Percentiles rank a stretch among this genome's conserved stretches.
Conservation (phyloP, 1,139 yeast genomes). For the Wickerhamomyces sp. region DNA sequence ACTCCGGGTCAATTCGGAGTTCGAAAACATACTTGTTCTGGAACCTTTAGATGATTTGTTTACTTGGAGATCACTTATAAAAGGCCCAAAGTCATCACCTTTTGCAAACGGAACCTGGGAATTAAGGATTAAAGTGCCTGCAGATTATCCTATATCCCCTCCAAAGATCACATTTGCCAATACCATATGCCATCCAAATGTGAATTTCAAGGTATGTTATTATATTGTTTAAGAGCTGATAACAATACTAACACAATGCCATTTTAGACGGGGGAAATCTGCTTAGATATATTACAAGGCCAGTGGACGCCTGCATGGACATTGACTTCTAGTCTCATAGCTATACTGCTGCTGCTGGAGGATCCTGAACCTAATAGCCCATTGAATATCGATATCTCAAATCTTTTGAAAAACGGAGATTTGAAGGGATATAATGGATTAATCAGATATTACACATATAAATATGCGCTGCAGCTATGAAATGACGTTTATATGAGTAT, state of each 20-base stretch:
- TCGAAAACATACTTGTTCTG: conserved; percentile 36
- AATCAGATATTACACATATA: conserved; percentile 57
- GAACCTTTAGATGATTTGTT: conserved; percentile 46
- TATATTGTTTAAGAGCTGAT: background rate
- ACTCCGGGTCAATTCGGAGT: conserved; percentile 28
- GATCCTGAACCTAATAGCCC: conserved; percentile 89
- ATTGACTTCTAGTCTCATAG: conserved; percentile 61
- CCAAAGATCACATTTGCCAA: conserved; percentile 55
- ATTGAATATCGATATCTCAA: conserved; percentile 82
- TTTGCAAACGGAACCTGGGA: conserved; percentile 59
- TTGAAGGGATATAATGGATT: conserved; percentile 52
- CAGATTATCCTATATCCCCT: conserved; percentile 64
- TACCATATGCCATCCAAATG: conserved; percentile 72
- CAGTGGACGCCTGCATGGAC: conserved; percentile 94
- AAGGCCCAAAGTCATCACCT: conserved; percentile 53
- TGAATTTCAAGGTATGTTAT: conserved; percentile 41
- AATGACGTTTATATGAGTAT: no score
- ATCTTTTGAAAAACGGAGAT: conserved; percentile 59
- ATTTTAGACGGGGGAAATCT: conserved; percentile 68
- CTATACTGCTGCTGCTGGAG: conserved; percentile 62
- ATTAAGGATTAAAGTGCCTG: conserved; percentile 46
- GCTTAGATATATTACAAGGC: conserved; percentile 69
- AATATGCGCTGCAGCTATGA: conserved; percentile 25
- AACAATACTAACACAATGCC: background rate
- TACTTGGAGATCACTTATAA: conserved; percentile 56